phyloP scores from a whole-genome alignment of 495 filamentous ascomycete species.

The Neurospora sp. region DNA sequence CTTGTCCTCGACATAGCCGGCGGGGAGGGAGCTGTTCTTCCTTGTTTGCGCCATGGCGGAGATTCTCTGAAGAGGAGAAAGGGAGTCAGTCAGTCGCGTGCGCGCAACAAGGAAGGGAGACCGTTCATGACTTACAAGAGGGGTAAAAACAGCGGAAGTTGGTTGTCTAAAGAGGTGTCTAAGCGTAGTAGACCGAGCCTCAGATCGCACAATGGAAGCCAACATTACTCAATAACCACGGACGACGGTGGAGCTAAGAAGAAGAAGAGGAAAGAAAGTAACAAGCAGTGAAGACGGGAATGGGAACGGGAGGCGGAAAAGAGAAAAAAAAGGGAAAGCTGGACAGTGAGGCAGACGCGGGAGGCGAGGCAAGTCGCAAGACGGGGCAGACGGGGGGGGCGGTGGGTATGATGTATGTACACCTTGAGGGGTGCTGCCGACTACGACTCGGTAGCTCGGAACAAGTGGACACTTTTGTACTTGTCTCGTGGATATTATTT shows the following conservation, averaged over 20 bases:
- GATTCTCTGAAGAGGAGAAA: slow-evolving; percentile 21
- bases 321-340: background rate
- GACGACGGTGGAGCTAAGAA: background rate
- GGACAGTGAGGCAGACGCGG: too few relatives aligned
- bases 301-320: background rate
- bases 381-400: background rate
- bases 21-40: slow-evolving; percentile 50
- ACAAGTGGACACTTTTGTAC: background rate
- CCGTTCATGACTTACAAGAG: slow-evolving; percentile 2
- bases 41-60: slow-evolving; percentile 40
- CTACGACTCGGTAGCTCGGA: background rate
- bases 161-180: slow-evolving; percentile 17
- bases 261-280: background rate
- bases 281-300: background rate
- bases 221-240: slow-evolving; percentile 15
- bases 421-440: background rate
- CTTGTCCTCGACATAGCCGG: slow-evolving; percentile 81
- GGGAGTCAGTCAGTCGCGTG: background rate
- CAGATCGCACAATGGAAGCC: slow-evolving; percentile 18
- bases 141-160: slow-evolving; percentile 9
- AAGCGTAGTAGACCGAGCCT: slow-evolving; percentile 25
- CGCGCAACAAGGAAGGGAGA: background rate
- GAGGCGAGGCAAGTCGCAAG: too few relatives aligned
- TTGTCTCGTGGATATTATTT: background rate
- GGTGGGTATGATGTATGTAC: background rate